These are phyloP conservation scores for Pythium apleroticum DNA, from an alignment of 352 stramenopile genomes.

Conservation along the genomic window DNA sequence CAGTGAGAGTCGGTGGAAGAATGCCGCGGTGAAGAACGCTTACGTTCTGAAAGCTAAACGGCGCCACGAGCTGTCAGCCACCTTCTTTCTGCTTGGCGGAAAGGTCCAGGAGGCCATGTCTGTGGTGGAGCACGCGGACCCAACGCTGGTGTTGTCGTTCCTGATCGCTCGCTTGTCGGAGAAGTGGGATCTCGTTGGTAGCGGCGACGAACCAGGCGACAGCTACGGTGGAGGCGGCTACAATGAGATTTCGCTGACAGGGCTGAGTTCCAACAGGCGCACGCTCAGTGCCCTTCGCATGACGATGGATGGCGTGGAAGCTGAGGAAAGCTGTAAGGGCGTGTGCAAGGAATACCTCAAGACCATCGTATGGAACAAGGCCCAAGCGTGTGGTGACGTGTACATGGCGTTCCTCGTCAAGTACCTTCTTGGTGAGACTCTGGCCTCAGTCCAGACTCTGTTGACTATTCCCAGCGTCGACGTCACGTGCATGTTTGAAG, in stretches of 20 bases:
- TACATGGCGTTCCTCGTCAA: conserved; percentile 80
- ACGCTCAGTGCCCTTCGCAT: conserved; percentile 20
- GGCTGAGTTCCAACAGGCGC: conserved; percentile 51
- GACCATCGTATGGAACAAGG: conserved; percentile 49
- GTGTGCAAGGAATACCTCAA: conserved; percentile 67
- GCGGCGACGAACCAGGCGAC: conserved; percentile 21
- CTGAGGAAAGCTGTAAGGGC: conserved; percentile 29
- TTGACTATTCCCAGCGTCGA: conserved; percentile 44
- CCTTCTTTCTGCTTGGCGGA: conserved; percentile 81
- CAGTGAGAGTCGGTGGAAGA: conserved; percentile 77
- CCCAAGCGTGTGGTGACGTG: conserved; percentile 53
- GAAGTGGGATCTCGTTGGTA: conserved; percentile 63
- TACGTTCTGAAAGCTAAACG: conserved; percentile 88
- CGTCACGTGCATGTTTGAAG: conserved; percentile 64
- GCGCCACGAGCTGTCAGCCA: conserved; percentile 71
- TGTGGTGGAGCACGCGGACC: conserved; percentile 72
- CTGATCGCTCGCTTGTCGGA: conserved; percentile 75
- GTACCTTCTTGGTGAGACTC: conserved; percentile 55
- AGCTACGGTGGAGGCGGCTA: conserved; percentile 24
- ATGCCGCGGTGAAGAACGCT: conserved; percentile 89
- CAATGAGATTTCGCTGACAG: conserved; percentile 53
- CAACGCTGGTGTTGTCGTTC: conserved; percentile 74
- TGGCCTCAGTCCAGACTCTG: conserved; percentile 46
- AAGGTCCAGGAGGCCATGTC: conserved; percentile 78
- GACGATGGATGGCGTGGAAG: conserved; percentile 6